Evolutionary conservation across 1,284 basidiomycete genomes (phyloP).

Genomic region (Neonothopanus nambi): DNA sequence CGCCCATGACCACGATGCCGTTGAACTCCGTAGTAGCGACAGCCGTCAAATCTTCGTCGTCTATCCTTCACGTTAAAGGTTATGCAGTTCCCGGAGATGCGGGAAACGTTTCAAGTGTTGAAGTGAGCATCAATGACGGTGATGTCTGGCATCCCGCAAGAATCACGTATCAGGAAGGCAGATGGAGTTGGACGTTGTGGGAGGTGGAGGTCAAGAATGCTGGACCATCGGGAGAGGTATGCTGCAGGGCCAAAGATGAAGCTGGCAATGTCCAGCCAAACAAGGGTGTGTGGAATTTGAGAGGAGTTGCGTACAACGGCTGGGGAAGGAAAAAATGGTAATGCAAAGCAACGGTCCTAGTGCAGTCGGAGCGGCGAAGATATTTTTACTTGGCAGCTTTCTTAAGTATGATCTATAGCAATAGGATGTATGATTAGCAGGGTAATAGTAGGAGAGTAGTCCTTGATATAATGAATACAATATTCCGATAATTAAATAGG

Average conservation of each 20-base stretch:
- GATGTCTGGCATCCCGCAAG: slow-evolving; percentile 48
- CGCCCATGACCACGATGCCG: slow-evolving; percentile 59
- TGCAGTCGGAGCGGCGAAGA: too few species aligned
- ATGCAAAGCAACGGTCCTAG: too few species aligned
- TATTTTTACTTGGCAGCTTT: too few species aligned
- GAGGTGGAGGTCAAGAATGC: slow-evolving; percentile 43
- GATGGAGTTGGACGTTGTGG: slow-evolving; percentile 75
- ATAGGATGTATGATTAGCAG: too few species aligned
- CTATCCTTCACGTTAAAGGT: slow-evolving; percentile 49
- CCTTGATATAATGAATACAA: too few species aligned
- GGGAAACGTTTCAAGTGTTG: slow-evolving; percentile 47
- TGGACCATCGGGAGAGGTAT: slow-evolving; percentile 31
- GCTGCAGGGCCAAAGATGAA: slow-evolving; percentile 46
- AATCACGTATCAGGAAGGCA: slow-evolving; percentile 62
- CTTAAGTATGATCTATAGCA: too few species aligned
- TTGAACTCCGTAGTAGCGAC: slow-evolving; percentile 63
- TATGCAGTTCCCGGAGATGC: slow-evolving; percentile 54
- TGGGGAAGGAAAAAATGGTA: slow-evolving; percentile 44
- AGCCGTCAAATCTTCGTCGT: slow-evolving; percentile 30
- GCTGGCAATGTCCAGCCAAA: slow-evolving; percentile 43
- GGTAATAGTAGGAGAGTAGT: too few species aligned
- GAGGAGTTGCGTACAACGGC: slow-evolving; percentile 56
- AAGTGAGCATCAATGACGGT: slow-evolving; percentile 55
- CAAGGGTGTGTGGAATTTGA: slow-evolving; percentile 58
- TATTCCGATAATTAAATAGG: too few species aligned